Percentiles rank a stretch among this genome's conserved stretches.
Evolutionary conservation across 257 asterid genomes (phyloP).

Genomic region (Echites panduratus): DNA sequence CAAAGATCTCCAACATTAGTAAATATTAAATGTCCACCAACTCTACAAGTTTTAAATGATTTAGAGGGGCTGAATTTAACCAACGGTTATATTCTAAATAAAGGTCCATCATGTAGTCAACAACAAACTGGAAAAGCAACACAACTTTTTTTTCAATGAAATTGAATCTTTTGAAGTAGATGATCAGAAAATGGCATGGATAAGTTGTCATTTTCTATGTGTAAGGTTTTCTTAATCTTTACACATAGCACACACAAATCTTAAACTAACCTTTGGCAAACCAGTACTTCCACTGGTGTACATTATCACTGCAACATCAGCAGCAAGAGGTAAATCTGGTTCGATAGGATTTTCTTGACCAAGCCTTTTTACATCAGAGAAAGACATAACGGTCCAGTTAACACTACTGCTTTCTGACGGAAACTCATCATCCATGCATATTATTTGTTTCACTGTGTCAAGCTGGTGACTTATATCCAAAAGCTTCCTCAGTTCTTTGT

Average conservation of each 20-base stretch:
- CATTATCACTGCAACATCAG: constrained; percentile 96
- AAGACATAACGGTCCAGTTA: constrained; percentile 63
- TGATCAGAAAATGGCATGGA: background rate
- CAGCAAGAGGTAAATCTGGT: constrained; percentile 74
- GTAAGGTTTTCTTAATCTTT: background rate
- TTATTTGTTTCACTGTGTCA: constrained; percentile 75
- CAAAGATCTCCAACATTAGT: background rate
- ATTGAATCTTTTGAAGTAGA: background rate
- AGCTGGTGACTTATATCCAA: constrained; percentile 78
- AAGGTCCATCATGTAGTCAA: too few relatives aligned
- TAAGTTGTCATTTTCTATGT: background rate
- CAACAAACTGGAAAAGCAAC: too few relatives aligned
- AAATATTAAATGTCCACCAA: too few relatives aligned
- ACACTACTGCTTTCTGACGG: constrained; percentile 42
- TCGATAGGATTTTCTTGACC: constrained; percentile 72
- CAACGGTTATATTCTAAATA: too few relatives aligned
- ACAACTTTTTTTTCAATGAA: too few relatives aligned
- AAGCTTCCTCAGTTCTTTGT: constrained; percentile 81
- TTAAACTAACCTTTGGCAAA: constrained; percentile 75
- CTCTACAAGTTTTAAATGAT: too few relatives aligned
- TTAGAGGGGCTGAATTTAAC: too few relatives aligned
- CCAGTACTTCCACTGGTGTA: constrained; percentile 99
- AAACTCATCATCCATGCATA: constrained; percentile 78
- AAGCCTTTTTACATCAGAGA: constrained; percentile 61
- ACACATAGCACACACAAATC: constrained; percentile 4